These are phyloP conservation scores for Vitis hybrid DNA, from an alignment of 177 flowering plant genomes.

Conservation along the genomic window DNA sequence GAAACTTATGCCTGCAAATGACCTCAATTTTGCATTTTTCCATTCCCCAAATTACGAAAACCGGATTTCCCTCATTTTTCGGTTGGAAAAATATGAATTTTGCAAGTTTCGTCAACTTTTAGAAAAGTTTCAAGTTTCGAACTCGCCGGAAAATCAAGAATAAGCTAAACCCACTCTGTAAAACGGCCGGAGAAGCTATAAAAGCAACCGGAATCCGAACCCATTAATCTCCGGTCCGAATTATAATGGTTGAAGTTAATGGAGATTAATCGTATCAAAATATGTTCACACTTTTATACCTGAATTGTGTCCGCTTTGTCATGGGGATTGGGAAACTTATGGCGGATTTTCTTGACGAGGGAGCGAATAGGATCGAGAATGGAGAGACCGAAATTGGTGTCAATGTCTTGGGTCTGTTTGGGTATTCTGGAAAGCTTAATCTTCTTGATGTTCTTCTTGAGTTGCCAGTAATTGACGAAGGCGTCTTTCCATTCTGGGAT, in stretches of 20 bases:
- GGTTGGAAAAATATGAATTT: too few species aligned
- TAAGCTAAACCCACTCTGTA: not conserved
- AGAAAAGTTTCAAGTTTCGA: too few species aligned
- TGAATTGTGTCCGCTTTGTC: conserved; percentile 36
- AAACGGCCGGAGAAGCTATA: not conserved
- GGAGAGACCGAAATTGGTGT: conserved; percentile 42
- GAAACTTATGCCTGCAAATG: too few species aligned
- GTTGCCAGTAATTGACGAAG: conserved; percentile 85
- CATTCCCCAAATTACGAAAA: too few species aligned
- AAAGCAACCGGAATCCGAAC: not conserved
- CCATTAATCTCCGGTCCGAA: not conserved
- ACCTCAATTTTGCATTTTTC: too few species aligned
- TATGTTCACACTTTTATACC: conserved; percentile 26
- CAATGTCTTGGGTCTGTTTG: conserved; percentile 10
- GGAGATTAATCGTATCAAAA: too few species aligned
- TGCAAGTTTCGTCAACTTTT: too few species aligned
- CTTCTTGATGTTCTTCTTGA: conserved; percentile 83
- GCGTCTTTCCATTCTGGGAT: conserved; percentile 98
- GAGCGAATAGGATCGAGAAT: conserved; percentile 56
- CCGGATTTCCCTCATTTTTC: too few species aligned
- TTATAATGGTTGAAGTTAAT: too few species aligned
- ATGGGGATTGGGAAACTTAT: not conserved
- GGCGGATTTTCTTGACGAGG: conserved; percentile 17
- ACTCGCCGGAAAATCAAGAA: conserved; percentile 1
- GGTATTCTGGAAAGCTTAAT: conserved; percentile 49